Base-by-base conservation (phyloP, 129 eudicot species). In the Flaveria linearis region DNA sequence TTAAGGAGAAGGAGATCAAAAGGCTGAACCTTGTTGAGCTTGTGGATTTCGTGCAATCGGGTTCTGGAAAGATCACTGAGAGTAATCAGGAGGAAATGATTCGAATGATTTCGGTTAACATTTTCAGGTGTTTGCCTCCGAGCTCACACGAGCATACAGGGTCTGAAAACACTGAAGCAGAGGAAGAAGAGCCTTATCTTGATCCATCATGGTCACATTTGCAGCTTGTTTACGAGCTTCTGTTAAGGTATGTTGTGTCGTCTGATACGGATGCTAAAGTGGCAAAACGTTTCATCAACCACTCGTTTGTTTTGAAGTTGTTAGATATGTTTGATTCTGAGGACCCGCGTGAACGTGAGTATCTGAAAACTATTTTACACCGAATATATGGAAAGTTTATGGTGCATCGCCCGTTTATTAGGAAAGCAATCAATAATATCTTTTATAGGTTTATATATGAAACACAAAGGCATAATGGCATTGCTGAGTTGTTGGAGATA, bases 331-430 rank as follows among this genome's bases (percentile, higher is more conserved):
- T 91, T 77, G 95, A 91, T 79, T 88, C 97, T 0, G 95, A 91
- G 84, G 97, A 91, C 41, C 89, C 87, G 2, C 76, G 93, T 49
- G 97, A 91, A 68, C 87, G 93, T 18, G 94, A 91, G 69, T 91
- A 87, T 85, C 68, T 88, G 63, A 91, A 88, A 74, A 91, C 97
- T 23, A 85, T 90, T 18, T 82, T 91, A 7, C 97, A 91, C 55
- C 82, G 97, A 30, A 85, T 91, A 49, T 91, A 91, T 42, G 97
- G 97, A 33, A 88, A 86, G 86, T 91, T 91, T 63, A 91, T 91
- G 97, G 97, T 88, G 22, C 97, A 88, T 60, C 88, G 97, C 50
- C 97, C 97, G 0, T 91, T 88, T 83, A 91, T 91, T 42, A 82
- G 97, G 82, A 91, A 88, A 64, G 89, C 86, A 3, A 91, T 91